Evolutionary conservation across 192 early-diverging fungal species (phyloP), one percentile per base, ranked within the genome.

Genomic region (Lobulomyces angularis): DNA sequence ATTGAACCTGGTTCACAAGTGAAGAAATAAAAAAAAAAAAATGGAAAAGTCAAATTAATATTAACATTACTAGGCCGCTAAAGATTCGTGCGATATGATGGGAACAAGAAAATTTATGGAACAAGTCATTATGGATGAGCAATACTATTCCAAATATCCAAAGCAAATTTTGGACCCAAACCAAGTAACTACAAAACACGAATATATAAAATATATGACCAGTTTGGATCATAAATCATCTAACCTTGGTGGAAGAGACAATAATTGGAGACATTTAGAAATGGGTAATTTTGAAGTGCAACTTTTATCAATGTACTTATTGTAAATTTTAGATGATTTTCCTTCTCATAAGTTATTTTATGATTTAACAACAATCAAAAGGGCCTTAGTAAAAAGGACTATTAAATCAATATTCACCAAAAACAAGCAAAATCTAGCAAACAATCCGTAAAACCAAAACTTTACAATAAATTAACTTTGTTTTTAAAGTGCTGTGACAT

Each of bases 201-300:
- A n/a, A 8, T 8, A 5, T 12, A 5, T 49, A 12, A 18, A 62
- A 51, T 68, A 69, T 42, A 45, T 68, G 31, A 71, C 53, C 45
- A 34, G 53, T 14, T 20, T 71, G 35, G 69, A 71, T 44, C 28
- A 53, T 7, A 46, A 59, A 35, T 52, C 65, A 3, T 45, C 65
- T 6, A 32, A 65, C 27, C 17, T 52, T 34, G 69, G 69, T 11
- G 69, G 69, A 24, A 35, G 69, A 5, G 68, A 68, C 40, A 71
- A 71, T 32, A 55, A 43, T 1, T 71, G 69, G 69, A 16, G 69
- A 18, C n/a, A n/a, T n/a, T n/a, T n/a, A n/a, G n/a, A n/a, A n/a
- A n/a, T n/a, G n/a, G n/a, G n/a, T n/a, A n/a, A n/a, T n/a, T n/a
- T n/a, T n/a, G n/a, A n/a, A n/a, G n/a, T n/a, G n/a, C n/a, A n/a